Conservation (phyloP, 2,329 filamentous ascomycete genomes). For the Intubia oerlemansii region DNA sequence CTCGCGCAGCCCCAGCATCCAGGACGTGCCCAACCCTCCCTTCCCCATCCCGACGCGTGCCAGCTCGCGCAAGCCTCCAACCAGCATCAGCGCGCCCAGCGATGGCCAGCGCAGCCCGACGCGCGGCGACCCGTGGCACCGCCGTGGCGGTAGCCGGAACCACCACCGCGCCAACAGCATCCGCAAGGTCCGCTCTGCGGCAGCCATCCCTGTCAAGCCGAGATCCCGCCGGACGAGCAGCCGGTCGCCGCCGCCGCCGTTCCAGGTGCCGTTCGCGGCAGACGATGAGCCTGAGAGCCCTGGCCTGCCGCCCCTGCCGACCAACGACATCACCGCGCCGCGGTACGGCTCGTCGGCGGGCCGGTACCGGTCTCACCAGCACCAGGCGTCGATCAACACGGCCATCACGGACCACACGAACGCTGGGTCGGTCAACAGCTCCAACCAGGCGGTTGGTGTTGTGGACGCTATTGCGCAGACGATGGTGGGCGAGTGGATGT, state of each 20-base stretch:
- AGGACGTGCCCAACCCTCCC: slow-evolving; percentile 45
- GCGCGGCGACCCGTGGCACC: slow-evolving; percentile 31
- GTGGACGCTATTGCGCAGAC: slow-evolving; percentile 95
- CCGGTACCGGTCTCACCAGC: slow-evolving; percentile 23
- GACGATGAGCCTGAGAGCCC: slow-evolving; percentile 50
- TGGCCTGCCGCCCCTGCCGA: slow-evolving; percentile 48
- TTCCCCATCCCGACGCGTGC: slow-evolving; percentile 82
- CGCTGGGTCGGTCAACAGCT: slow-evolving; percentile 29
- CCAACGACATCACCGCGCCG: slow-evolving; percentile 46
- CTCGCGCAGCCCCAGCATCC: slow-evolving; percentile 42
- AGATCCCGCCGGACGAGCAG: slow-evolving; percentile 24
- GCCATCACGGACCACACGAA: slow-evolving; percentile 23
- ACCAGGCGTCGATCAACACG: slow-evolving; percentile 40
- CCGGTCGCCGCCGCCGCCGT: slow-evolving; percentile 31
- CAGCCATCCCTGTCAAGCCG: slow-evolving; percentile 38
- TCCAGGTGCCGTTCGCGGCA: slow-evolving; percentile 31
- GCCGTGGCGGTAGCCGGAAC: slow-evolving; percentile 24
- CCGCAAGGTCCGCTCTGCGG: slow-evolving; percentile 70
- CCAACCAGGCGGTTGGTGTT: slow-evolving; percentile 47
- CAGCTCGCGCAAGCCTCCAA: slow-evolving; percentile 57
- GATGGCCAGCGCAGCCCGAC: slow-evolving; percentile 66
- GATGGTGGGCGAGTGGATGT: slow-evolving; percentile 98
- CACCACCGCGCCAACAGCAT: slow-evolving; percentile 39
- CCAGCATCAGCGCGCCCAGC: slow-evolving; percentile 40
- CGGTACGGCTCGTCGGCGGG: slow-evolving; percentile 18